Base-by-base conservation (phyloP, 1,284 basidiomycete genomes). In the Cryptococcus hybrid region DNA sequence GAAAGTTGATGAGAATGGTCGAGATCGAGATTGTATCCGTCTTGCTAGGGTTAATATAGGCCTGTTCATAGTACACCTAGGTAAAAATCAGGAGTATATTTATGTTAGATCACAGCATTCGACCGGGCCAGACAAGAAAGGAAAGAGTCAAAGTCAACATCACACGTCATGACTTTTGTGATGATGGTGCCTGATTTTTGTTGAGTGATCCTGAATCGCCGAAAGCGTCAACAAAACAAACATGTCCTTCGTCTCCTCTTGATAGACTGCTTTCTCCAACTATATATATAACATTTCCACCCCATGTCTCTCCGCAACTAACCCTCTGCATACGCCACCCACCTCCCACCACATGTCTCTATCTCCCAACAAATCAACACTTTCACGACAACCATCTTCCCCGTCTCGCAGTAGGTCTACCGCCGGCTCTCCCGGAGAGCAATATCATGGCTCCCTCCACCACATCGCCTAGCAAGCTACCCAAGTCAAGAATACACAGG, bases 321-420 rank as follows among this genome's bases (percentile, higher is more conserved):
- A 47, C 34, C 34, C 30, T 30, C 4, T 3, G 30, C 30, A 30
- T 6, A 34, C 13, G 12, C 7, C 18, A 13, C 8, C 34, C 24
- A 6, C 24, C n/a, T 36, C 24, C 8, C 13, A 36, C 30, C 47
- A 34, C 34, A 61, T 58, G 56, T 57, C 59, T 38, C 47, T 57
- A 35, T 58, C 60, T 30, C 60, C 57, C 13, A 42, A 48, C n/a
- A 68, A 65, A 60, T 58, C 62, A 11, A 60, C 67, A 1, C 58
- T 72, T 15, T 61, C 67, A 35, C 64, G 67, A 13, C 63, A 65
- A 60, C 59, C 59, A 3, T 72, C 70, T 5, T 66, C 64, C 7
- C 65, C 68, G 13, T 70, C 68, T 73, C 40, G 64, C 64, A 13
- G 61, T 73, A 24, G 70, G 69, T 24, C 51, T 71, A 5, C 69